These are phyloP conservation scores for Phylloporus sp. DNA, from an alignment of 1,284 basidiomycete species.

Conservation along the genomic window DNA sequence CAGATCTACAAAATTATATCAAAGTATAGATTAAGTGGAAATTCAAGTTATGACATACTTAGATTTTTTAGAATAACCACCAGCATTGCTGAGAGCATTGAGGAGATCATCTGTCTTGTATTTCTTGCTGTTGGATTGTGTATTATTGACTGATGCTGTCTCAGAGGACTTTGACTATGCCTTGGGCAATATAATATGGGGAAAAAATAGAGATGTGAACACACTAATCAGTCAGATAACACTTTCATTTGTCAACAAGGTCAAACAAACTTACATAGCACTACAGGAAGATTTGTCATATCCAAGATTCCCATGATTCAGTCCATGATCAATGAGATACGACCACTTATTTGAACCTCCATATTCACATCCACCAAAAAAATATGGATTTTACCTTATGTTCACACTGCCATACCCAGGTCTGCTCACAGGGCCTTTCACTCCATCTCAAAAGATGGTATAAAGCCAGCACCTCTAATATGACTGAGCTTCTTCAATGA, in stretches of 20 bases:
- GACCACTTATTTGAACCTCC: neutral
- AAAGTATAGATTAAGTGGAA: neutral
- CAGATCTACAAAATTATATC: neutral
- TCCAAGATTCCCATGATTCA: too few relatives aligned
- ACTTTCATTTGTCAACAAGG: neutral
- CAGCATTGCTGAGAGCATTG: neutral
- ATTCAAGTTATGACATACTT: neutral
- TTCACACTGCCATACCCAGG: neutral
- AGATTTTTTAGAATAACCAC: neutral
- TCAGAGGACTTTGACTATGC: neutral
- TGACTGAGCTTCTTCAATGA: too few relatives aligned
- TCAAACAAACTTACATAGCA: neutral
- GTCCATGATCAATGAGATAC: too few relatives aligned
- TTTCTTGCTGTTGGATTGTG: neutral
- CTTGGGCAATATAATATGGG: neutral
- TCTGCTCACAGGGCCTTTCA: neutral
- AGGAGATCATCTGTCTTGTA: neutral
- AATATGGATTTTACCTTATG: neutral
- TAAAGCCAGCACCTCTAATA: neutral
- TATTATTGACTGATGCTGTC: neutral
- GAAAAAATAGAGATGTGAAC: neutral
- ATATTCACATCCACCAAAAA: neutral
- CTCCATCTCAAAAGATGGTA: neutral
- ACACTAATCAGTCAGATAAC: neutral
- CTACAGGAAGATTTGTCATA: too few relatives aligned